Conservation (phyloP, 768 basidiomycete species). For the Kwoniella pini region DNA sequence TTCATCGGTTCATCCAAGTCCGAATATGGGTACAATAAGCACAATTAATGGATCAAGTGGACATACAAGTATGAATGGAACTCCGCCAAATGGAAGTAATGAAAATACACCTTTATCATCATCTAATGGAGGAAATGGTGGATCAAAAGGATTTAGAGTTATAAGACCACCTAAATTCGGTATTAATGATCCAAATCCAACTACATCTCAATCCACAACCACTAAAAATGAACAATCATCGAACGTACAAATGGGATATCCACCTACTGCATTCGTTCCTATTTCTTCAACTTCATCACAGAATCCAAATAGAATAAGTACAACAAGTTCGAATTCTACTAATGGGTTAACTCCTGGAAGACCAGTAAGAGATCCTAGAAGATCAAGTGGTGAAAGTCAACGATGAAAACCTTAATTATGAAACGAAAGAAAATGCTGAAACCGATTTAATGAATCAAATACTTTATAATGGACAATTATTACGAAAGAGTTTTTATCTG, state of each 20-base stretch:
- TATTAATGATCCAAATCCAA: not conserved
- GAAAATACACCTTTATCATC: not conserved
- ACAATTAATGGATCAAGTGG: not conserved
- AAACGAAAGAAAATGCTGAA: not conserved
- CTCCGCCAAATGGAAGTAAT: constrained; percentile 1
- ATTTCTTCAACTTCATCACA: not conserved
- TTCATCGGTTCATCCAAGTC: constrained; percentile 17
- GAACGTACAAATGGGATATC: constrained; percentile 10
- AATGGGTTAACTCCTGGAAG: constrained; percentile 3
- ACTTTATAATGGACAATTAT: no score
- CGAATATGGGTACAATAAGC: constrained; percentile 5
- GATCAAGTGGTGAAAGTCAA: constrained; percentile 15
- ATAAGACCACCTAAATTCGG: constrained; percentile 12
- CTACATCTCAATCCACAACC: not conserved
- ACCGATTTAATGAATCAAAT: not conserved
- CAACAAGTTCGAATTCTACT: not conserved
- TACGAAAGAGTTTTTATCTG: no score
- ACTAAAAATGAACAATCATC: not conserved
- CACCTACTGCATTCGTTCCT: constrained; percentile 21
- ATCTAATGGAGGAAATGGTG: constrained; percentile 1
- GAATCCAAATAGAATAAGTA: not conserved
- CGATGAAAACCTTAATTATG: not conserved
- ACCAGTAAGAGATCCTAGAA: constrained; percentile 18
- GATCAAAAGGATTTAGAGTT: constrained; percentile 23
- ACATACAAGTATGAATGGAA: constrained; percentile 1